Evolutionary conservation across 2,329 filamentous ascomycete species (phyloP).

Genomic region (Pseudogymnoascus sp.): DNA sequence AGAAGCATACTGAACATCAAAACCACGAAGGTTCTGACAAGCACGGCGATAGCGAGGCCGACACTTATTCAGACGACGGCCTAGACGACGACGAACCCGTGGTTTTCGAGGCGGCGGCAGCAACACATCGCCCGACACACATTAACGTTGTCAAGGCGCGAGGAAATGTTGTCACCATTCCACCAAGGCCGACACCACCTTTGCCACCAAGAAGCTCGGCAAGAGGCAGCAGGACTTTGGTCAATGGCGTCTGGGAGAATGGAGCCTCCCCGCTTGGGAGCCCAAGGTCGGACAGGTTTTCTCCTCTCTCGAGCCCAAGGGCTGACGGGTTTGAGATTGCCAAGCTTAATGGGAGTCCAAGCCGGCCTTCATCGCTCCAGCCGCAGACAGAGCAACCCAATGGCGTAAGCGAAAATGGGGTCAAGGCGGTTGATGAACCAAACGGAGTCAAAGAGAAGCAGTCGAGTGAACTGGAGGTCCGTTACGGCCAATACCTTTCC

Average conservation of each 20-base stretch:
- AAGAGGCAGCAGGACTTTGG: slow-evolving; percentile 18
- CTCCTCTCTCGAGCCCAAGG: slow-evolving; percentile 7
- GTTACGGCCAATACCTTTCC: neutral
- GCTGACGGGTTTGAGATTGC: slow-evolving; percentile 1
- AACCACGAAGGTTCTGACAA: slow-evolving; percentile 27
- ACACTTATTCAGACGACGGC: slow-evolving; percentile 42
- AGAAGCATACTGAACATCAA: slow-evolving; percentile 28
- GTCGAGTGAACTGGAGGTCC: neutral
- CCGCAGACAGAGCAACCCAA: neutral
- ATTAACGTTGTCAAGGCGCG: slow-evolving; percentile 40
- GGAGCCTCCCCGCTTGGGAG: neutral
- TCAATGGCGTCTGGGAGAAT: slow-evolving; percentile 19
- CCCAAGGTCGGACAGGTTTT: slow-evolving; percentile 9
- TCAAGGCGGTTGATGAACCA: neutral
- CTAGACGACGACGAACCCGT: slow-evolving; percentile 52
- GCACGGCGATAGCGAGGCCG: slow-evolving; percentile 40
- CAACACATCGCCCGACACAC: slow-evolving; percentile 41
- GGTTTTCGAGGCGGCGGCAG: slow-evolving; percentile 57
- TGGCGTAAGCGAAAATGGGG: neutral
- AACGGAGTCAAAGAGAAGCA: neutral
- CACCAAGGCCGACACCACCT: slow-evolving; percentile 67
- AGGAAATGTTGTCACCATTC: slow-evolving; percentile 75
- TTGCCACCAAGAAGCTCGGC: slow-evolving; percentile 69
- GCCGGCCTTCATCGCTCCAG: neutral
- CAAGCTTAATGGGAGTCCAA: neutral